These are phyloP conservation scores for Daldinia bambusicola DNA, from an alignment of 495 filamentous ascomycete genomes.

Conservation along the genomic window DNA sequence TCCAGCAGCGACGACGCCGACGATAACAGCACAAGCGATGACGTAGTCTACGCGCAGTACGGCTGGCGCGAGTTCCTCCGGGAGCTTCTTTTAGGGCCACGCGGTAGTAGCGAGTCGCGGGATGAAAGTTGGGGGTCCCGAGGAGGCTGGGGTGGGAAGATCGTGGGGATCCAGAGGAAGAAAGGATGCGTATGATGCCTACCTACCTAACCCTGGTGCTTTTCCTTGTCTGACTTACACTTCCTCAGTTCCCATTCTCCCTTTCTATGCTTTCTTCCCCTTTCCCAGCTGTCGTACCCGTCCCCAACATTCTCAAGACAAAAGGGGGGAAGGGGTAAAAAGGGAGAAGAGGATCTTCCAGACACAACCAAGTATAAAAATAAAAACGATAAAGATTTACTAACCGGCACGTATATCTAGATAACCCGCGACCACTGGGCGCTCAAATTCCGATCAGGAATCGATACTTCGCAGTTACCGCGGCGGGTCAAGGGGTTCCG, in stretches of 20 bases:
- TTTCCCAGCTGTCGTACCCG: not conserved
- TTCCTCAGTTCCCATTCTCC: not conserved
- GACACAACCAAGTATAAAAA: not conserved
- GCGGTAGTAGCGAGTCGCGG: not conserved
- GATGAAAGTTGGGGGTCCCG: not conserved
- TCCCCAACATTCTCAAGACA: not conserved
- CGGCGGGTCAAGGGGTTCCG: constrained; percentile 27
- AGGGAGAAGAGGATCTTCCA: too few species aligned
- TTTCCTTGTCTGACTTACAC: not conserved
- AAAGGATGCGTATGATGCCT: constrained; percentile 35
- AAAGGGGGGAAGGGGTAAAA: not conserved
- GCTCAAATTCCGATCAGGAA: constrained; percentile 24
- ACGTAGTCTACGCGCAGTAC: constrained; percentile 9
- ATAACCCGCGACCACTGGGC: constrained; percentile 30
- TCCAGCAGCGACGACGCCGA: constrained; percentile 8
- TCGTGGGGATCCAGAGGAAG: constrained; percentile 26
- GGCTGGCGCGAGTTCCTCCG: constrained; percentile 16
- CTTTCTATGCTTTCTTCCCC: not conserved
- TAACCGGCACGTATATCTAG: constrained; percentile 2
- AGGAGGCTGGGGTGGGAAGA: constrained; percentile 18
- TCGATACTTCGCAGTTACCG: constrained; percentile 32
- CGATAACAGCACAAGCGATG: too few species aligned
- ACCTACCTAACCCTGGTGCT: too few species aligned
- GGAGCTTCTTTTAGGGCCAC: constrained; percentile 2
- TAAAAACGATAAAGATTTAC: too few species aligned